Conservation (phyloP, 139 green algal genomes). For the Coelastrella sp. region DNA sequence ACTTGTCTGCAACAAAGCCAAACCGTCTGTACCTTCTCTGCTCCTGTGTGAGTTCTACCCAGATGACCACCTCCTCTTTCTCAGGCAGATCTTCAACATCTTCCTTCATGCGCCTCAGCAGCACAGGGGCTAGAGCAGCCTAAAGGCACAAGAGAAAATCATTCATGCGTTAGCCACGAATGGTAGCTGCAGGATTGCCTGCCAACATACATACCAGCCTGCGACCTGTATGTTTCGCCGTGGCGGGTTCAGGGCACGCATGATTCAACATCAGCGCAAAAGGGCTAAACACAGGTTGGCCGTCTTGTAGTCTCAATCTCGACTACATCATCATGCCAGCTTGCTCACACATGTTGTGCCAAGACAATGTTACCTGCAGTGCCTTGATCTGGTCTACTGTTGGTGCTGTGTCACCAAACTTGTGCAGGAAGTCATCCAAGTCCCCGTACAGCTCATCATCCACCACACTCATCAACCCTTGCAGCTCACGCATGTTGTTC, state of each 20-base stretch:
- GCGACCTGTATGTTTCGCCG: no score
- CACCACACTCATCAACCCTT: constrained; percentile 87
- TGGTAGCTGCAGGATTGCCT: no score
- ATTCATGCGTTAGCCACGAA: no score
- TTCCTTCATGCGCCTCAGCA: constrained; percentile 98
- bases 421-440: constrained; percentile 77
- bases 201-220: no score
- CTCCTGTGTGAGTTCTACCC: constrained; percentile 88
- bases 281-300: no score
- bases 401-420: constrained; percentile 63
- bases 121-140: constrained; percentile 81
- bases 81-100: constrained; percentile 96
- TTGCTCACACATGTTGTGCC: no score
- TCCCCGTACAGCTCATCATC: constrained; percentile 70
- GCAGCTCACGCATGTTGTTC: constrained; percentile 93
- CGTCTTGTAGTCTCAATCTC: neutral
- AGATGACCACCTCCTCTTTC: constrained; percentile 96
- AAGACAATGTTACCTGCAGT: constrained; percentile 65
- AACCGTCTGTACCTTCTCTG: constrained; percentile 69
- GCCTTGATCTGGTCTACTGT: constrained; percentile 76
- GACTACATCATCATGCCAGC: neutral
- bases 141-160: constrained; percentile 50
- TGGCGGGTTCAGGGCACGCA: no score
- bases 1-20: neutral
- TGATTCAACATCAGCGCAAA: no score